A percentile compares a stretch with the other conserved stretches of the same genome.
Conservation (phyloP, 441 rosid genomes). For the Croton setiger region DNA sequence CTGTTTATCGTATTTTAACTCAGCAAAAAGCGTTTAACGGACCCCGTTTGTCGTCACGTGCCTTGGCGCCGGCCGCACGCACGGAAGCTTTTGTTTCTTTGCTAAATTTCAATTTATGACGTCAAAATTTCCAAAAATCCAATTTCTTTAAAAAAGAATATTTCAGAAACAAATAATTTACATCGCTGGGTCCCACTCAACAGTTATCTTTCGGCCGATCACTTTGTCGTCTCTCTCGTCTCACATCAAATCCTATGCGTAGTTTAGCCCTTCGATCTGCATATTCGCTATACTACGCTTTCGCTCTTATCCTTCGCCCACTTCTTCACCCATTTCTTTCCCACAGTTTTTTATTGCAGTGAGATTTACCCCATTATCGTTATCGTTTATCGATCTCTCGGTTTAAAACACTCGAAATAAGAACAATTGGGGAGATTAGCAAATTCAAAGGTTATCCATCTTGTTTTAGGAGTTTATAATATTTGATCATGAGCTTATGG, state of each 20-base stretch:
- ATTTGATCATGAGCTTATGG: neutral
- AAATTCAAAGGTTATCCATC: constrained; percentile 9
- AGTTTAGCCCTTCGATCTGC: neutral
- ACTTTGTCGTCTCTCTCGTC: constrained; percentile 38
- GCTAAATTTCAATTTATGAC: constrained; percentile 7
- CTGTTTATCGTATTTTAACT: neutral
- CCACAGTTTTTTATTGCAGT: constrained; percentile 30
- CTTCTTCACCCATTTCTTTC: constrained; percentile 17
- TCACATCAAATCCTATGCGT: constrained; percentile 5
- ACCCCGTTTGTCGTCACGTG: constrained; percentile 40
- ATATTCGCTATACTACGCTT: constrained; percentile 19
- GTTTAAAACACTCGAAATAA: neutral
- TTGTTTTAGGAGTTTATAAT: neutral
- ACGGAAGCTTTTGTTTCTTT: constrained; percentile 28
- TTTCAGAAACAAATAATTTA: constrained; percentile 6
- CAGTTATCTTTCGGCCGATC: constrained; percentile 42
- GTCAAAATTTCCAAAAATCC: constrained; percentile 5
- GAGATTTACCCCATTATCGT: constrained; percentile 28
- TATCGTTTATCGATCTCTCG: constrained; percentile 9
- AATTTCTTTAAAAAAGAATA: neutral
- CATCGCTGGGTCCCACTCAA: constrained; percentile 31
- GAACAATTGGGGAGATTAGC: neutral
- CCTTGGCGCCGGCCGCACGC: constrained; percentile 40
- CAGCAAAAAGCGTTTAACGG: constrained; percentile 29
- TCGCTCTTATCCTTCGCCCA: constrained; percentile 26